Evolutionary conservation across 2,329 filamentous ascomycete genomes (phyloP), one percentile per base, ranked within the genome.

Genomic region (Metarhizium brunneum): DNA sequence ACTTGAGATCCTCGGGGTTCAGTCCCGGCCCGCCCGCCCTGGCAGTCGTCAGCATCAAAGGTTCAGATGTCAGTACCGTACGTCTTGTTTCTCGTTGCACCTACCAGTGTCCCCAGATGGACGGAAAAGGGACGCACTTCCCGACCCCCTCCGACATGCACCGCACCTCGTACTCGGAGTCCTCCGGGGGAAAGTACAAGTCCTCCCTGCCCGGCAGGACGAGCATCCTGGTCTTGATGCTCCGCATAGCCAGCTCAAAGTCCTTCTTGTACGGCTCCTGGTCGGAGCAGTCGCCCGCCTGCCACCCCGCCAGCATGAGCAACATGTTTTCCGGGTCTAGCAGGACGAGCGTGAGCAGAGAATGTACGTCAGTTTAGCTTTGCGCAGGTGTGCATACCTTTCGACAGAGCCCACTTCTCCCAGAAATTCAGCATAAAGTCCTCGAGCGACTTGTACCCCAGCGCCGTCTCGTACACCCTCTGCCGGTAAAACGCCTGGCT

Each of bases 131-230:
- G 42, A 72, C 63, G 10, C 72, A 65, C 42, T 67, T 67, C 0
- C 68, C 71, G 32, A 69, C 58, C 0, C 63, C 65, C 0, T 65
- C 56, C 0, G 62, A 54, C 73, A 76, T 75, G 45, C 64, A 68
- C 20, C 80, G 50, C 66, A 92, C 84, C 64, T 94, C 89, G 55
- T 85, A 84, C 63, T 87, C 81, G 0, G 86, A 90, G 61, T 92
- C 89, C 63, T 92, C 88, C 0, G 87, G 87, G 53, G 88, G 86
- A 61, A 94, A 92, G 65, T 92, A 92, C 4, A 92, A 74, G 65
- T 92, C 89, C 0, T 87, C 91, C 65, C 87, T 83, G 25, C 76
- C 72, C 0, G 89, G 88, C 14, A 92, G 68, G 3, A 92, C 85
- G 47, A 92, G 70, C 0, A 81, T 84, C 62, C 84, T 88, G 1